Conservation (phyloP, 2,329 filamentous ascomycete genomes). For the Penicillium sp. region DNA sequence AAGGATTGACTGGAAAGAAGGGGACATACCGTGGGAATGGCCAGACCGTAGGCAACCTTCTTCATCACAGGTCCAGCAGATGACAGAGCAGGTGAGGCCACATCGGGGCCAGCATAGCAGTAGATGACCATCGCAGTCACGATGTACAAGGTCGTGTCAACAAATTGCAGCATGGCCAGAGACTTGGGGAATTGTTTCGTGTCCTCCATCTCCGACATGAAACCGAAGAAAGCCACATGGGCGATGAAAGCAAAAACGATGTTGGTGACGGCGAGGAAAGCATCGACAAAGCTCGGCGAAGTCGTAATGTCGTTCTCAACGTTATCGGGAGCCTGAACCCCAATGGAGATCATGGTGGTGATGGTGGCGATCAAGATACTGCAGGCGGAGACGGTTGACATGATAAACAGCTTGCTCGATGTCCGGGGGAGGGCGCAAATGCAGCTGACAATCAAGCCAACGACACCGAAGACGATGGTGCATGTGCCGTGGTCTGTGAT, state of each 20-base stretch:
- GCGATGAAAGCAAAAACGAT: constrained; percentile 67
- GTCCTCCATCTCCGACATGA: constrained; percentile 62
- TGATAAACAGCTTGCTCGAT: constrained; percentile 57
- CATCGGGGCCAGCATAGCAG: constrained; percentile 59
- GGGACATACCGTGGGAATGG: constrained; percentile 55
- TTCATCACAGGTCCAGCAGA: constrained; percentile 56
- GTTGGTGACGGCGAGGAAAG: constrained; percentile 54
- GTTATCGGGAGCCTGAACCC: constrained; percentile 46
- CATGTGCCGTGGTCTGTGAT: constrained; percentile 60
- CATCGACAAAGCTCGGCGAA: constrained; percentile 47
- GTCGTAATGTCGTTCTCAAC: constrained; percentile 36
- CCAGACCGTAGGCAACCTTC: constrained; percentile 65
- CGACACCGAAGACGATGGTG: constrained; percentile 59
- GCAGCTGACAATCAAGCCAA: constrained; percentile 57
- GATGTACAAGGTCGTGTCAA: constrained; percentile 62
- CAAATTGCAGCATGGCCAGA: constrained; percentile 57
- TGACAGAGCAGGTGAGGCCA: constrained; percentile 64
- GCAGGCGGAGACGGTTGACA: constrained; percentile 60
- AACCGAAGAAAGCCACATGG: constrained; percentile 64
- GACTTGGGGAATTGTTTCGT: constrained; percentile 60
- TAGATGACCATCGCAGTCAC: constrained; percentile 66
- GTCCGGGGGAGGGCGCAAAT: constrained; percentile 60
- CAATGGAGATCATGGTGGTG: constrained; percentile 64
- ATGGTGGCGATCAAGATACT: constrained; percentile 62
- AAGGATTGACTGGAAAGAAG: no score